A percentile compares a stretch with the other conserved stretches of the same genome.
Evolutionary conservation across 768 basidiomycete genomes (phyloP).

Genomic region (Naganishia antarctica): DNA sequence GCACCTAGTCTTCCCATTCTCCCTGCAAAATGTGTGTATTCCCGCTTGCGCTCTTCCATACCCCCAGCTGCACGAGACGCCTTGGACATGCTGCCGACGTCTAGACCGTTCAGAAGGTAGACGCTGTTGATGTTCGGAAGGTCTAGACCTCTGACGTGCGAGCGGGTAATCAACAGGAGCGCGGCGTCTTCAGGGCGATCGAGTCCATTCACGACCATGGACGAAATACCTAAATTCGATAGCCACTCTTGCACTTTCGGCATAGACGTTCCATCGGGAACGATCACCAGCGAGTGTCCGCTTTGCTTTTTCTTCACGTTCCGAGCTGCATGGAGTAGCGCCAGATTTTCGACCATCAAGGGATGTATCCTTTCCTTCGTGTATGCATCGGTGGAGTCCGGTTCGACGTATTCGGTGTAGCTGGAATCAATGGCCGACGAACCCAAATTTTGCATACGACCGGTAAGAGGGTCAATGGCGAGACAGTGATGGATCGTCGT

Average conservation of each 20-base stretch:
- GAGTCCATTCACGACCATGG: neutral
- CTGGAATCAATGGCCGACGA: neutral
- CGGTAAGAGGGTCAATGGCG: slow-evolving; percentile 19
- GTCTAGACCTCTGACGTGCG: slow-evolving; percentile 16
- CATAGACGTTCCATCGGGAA: slow-evolving; percentile 18
- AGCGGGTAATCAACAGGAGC: slow-evolving; percentile 9
- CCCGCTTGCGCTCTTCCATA: slow-evolving; percentile 18
- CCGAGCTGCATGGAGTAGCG: slow-evolving; percentile 3
- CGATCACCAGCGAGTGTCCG: neutral
- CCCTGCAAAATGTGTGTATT: slow-evolving; percentile 23
- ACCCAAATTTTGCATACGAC: neutral
- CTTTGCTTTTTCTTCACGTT: neutral
- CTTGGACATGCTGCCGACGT: slow-evolving; percentile 13
- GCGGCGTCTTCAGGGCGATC: neutral
- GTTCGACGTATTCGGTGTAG: neutral
- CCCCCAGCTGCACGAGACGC: slow-evolving; percentile 3
- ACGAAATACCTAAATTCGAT: neutral
- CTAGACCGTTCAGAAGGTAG: slow-evolving; percentile 20
- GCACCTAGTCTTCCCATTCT: slow-evolving; percentile 19
- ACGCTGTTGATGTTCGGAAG: slow-evolving; percentile 8
- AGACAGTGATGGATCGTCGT: slow-evolving; percentile 15
- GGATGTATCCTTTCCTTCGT: slow-evolving; percentile 12
- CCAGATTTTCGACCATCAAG: slow-evolving; percentile 20
- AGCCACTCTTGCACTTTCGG: neutral
- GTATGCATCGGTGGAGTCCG: neutral